A percentile compares a stretch with the other conserved stretches of the same genome.
These are phyloP conservation scores for Atkinsonella texensis DNA, from an alignment of 2,329 filamentous ascomycete genomes.

Conservation along the genomic window DNA sequence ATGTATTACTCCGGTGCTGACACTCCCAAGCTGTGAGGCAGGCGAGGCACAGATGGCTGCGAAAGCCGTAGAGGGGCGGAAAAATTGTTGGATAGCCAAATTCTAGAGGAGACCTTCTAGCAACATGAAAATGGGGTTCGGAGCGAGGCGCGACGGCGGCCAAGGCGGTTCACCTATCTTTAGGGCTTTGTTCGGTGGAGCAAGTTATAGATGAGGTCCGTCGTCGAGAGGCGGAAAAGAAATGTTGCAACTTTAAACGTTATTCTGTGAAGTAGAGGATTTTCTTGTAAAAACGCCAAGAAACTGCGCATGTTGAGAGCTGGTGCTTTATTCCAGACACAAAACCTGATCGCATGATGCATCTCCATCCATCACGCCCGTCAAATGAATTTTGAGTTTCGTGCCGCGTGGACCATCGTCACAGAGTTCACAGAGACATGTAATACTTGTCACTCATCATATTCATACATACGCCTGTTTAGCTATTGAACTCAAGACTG, in stretches of 20 bases:
- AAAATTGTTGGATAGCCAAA: constrained; percentile 34
- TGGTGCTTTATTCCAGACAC: no score
- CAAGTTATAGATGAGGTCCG: constrained; percentile 1
- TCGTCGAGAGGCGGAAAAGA: no score
- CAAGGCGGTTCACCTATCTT: constrained; percentile 21
- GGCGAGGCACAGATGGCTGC: constrained; percentile 38
- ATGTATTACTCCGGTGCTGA: constrained; percentile 46
- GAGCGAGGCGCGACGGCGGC: constrained; percentile 33
- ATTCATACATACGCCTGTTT: neutral
- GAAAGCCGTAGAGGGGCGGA: constrained; percentile 37
- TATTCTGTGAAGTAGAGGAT: no score
- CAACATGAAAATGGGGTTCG: no score
- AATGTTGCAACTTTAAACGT: no score
- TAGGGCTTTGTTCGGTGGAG: constrained; percentile 30
- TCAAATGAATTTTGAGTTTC: no score
- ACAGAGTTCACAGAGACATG: no score
- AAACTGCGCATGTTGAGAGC: no score
- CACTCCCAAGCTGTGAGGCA: constrained; percentile 44
- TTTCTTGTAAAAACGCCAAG: no score
- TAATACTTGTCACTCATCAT: neutral
- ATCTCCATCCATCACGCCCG: no score
- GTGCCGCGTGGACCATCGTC: no score
- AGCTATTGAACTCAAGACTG: neutral
- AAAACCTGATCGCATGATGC: no score
- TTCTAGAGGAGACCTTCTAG: constrained; percentile 41